These are phyloP conservation scores for Simplicillium aogashimaense DNA, from an alignment of 2,329 filamentous ascomycete species.

Conservation along the genomic window DNA sequence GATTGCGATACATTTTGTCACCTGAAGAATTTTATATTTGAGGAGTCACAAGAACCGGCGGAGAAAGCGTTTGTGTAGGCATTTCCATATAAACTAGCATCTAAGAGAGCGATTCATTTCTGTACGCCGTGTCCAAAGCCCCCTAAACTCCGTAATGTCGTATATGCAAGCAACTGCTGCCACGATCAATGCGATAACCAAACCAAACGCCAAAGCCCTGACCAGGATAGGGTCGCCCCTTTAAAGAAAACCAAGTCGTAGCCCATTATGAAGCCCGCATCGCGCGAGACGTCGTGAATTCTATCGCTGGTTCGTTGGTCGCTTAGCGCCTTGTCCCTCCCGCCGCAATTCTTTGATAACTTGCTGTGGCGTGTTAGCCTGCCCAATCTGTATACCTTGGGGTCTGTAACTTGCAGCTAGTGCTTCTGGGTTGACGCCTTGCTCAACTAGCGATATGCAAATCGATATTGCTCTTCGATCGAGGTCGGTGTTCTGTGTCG, in stretches of 20 bases:
- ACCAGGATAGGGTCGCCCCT: not conserved
- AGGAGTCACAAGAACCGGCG: not conserved
- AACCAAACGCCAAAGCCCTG: too few relatives aligned
- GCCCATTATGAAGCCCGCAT: not conserved
- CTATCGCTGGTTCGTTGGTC: slow-evolving; percentile 22
- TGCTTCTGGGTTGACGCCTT: slow-evolving; percentile 92
- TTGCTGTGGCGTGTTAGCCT: slow-evolving; percentile 26
- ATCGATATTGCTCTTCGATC: slow-evolving; percentile 86
- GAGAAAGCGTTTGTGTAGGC: not conserved
- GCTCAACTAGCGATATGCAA: slow-evolving; percentile 94
- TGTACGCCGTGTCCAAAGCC: too few relatives aligned
- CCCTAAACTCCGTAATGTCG: too few relatives aligned
- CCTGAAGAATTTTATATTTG: too few relatives aligned
- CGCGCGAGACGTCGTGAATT: not conserved
- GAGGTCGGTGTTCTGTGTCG: slow-evolving; percentile 77
- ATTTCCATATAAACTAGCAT: too few relatives aligned
- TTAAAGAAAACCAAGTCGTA: not conserved
- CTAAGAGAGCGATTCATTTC: too few relatives aligned
- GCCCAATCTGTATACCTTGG: not conserved
- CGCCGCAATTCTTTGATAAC: slow-evolving; percentile 51
- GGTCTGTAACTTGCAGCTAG: slow-evolving; percentile 58
- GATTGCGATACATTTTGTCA: too few relatives aligned
- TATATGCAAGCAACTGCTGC: too few relatives aligned
- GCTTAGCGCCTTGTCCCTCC: slow-evolving; percentile 41
- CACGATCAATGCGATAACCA: too few relatives aligned